Evolutionary conservation across 2,329 filamentous ascomycete genomes (phyloP), one percentile per base, ranked within the genome.

Genomic region (Phyllosticta citribraziliensis): DNA sequence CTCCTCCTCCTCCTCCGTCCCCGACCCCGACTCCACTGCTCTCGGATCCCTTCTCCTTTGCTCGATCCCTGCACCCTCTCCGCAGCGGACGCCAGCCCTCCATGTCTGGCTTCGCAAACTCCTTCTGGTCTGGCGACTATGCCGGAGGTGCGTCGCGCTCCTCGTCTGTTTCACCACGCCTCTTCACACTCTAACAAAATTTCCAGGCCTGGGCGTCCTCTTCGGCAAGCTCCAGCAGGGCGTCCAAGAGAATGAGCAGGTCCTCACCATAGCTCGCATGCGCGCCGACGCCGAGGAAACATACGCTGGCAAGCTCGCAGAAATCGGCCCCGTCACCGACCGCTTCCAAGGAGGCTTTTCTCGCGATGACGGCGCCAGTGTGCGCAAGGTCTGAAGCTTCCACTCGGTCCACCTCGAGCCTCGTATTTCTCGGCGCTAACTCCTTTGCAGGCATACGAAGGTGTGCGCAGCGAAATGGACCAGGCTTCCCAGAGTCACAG

Each of bases 61-160:
- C 40, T 20, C 25, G 35, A 22, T 30, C 35, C 53, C 40, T 40
- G 52, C n/a, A 27, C 53, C n/a, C n/a, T 54, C 40, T 47, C 33
- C 53, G 33, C 58, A 24, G 57, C 52, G 57, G 50, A 25, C 57
- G 59, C 55, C 59, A 57, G 59, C 59, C 53, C 59, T 53, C 12
- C 61, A 62, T 62, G 61, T 62, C 71, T 33, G 72, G 89, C 70
- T 97, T 99, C 77, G 87, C 91, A 68, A 91, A 93, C 78, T 96
- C 92, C 57, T 97, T 99, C 79, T 99, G 94, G 94, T 96, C 94
- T 64, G 85, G 85, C 73, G 94, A 99, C 82, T 97, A 97, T 82
- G 93, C 93, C 73, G 91, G 89, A 80, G 92, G 88, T 89, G 78
- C 74, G 82, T 47, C 40, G 40, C 71, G 63, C 56, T 51, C 51